These are phyloP conservation scores for Penicillium crustosum DNA, from an alignment of 2,329 filamentous ascomycete genomes.

Conservation along the genomic window DNA sequence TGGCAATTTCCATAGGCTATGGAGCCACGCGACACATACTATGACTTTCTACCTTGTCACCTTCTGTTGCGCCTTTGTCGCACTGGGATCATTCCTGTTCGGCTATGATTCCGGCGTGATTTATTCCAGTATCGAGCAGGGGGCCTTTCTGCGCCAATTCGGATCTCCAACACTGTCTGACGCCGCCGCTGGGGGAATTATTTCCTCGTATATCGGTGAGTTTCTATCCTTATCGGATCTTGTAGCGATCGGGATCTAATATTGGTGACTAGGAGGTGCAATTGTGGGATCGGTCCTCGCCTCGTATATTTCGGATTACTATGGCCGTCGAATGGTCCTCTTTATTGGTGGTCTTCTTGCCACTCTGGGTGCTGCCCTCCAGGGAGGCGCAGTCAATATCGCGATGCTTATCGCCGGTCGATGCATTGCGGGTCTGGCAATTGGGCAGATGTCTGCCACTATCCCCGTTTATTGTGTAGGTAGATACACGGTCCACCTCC, in stretches of 20 bases:
- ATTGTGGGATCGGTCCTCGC: constrained; percentile 39
- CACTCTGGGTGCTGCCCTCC: constrained; percentile 36
- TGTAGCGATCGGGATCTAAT: constrained; percentile 14
- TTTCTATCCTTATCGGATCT: background rate
- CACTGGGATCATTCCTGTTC: constrained; percentile 50
- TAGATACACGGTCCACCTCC: background rate
- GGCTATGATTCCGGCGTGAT: constrained; percentile 49
- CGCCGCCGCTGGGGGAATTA: constrained; percentile 39
- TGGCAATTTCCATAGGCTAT: constrained; percentile 4
- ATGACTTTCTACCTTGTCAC: constrained; percentile 35
- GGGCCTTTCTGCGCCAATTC: constrained; percentile 35
- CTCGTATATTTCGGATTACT: constrained; percentile 35
- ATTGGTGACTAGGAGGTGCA: constrained; percentile 34
- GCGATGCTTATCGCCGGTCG: constrained; percentile 53
- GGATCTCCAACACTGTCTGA: constrained; percentile 30
- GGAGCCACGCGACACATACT: constrained; percentile 13
- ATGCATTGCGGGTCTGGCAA: constrained; percentile 51
- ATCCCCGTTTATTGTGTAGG: constrained; percentile 50
- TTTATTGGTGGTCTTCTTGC: constrained; percentile 37
- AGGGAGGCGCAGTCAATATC: constrained; percentile 38
- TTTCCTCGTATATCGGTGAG: constrained; percentile 41
- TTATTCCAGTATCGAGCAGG: constrained; percentile 37
- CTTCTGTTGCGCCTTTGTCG: constrained; percentile 45
- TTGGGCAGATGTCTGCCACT: constrained; percentile 51
- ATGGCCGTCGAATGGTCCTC: constrained; percentile 36